Evolutionary conservation across 202 grass and related monocot species (phyloP).

Genomic region (Musa balbisiana): DNA sequence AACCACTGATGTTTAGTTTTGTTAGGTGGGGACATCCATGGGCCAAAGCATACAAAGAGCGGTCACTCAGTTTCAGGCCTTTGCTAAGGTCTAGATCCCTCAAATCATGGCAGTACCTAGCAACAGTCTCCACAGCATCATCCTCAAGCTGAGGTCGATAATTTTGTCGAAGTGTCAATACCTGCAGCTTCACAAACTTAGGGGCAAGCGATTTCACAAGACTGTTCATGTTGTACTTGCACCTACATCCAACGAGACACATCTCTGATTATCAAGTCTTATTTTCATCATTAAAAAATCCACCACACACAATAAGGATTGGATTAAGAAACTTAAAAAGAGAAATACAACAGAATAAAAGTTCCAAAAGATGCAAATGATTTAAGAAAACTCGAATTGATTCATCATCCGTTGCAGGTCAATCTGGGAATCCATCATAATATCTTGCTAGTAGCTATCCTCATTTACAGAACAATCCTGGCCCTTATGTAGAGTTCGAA

Average conservation of each 20-base stretch:
- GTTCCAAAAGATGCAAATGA: not conserved
- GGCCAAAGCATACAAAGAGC: conserved; percentile 63
- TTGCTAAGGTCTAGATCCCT: conserved; percentile 76
- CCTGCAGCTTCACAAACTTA: conserved; percentile 75
- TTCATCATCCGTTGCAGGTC: not conserved
- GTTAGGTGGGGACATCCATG: conserved; percentile 55
- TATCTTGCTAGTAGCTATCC: too few relatives aligned
- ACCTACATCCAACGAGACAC: conserved; percentile 41
- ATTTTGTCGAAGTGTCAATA: conserved; percentile 63
- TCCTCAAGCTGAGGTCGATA: conserved; percentile 80
- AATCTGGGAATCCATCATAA: too few relatives aligned
- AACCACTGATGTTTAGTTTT: conserved; percentile 92
- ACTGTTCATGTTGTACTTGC: conserved; percentile 81
- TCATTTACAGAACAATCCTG: too few relatives aligned
- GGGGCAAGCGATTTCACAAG: conserved; percentile 56
- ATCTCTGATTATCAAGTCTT: not conserved
- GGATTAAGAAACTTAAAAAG: not conserved
- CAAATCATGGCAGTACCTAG: conserved; percentile 66
- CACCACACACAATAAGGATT: not conserved
- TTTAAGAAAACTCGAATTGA: not conserved
- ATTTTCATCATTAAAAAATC: not conserved
- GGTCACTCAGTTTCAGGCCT: conserved; percentile 68
- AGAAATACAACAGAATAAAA: not conserved
- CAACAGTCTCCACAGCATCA: conserved; percentile 57
- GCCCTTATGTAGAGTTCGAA: too few relatives aligned